These are phyloP conservation scores for Coffea humblotiana DNA, from an alignment of 305 asterid genomes.

Conservation along the genomic window DNA sequence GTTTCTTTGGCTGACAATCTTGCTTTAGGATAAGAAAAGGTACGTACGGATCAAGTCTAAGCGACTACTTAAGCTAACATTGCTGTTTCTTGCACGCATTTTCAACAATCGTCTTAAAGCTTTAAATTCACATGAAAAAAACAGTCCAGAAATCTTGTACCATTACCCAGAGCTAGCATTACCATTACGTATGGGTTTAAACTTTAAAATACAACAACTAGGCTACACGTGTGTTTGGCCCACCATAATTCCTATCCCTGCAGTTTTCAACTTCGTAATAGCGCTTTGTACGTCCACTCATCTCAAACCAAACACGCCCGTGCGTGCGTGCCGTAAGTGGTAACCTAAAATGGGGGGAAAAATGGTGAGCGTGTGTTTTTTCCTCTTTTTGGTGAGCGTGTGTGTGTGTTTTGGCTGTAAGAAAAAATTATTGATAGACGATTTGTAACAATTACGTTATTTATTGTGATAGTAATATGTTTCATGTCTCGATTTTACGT, in stretches of 20 bases:
- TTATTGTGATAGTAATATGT: too few species aligned
- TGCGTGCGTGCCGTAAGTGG: too few species aligned
- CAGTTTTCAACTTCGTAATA: background rate
- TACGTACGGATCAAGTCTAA: background rate
- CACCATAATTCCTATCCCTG: background rate
- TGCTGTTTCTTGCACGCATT: conserved; percentile 22
- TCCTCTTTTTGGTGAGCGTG: too few species aligned
- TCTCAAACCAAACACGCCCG: background rate
- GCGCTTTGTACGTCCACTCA: background rate
- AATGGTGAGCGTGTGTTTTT: too few species aligned
- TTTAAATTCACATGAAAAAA: background rate
- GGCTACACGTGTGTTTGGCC: conserved; percentile 4
- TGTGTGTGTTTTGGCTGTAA: too few species aligned
- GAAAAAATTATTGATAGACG: too few species aligned
- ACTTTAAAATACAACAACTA: conserved; percentile 5
- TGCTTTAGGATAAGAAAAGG: background rate
- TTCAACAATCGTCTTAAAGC: background rate
- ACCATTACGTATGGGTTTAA: conserved; percentile 18
- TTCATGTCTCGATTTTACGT: too few species aligned
- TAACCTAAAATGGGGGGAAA: too few species aligned
- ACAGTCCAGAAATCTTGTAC: background rate
- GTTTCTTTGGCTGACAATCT: background rate
- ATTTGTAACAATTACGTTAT: too few species aligned
- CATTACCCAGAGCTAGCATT: background rate
- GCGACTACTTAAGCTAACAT: background rate